phyloP scores from a whole-genome alignment of 2,329 filamentous ascomycete species.

The Biscogniauxia sp. region DNA sequence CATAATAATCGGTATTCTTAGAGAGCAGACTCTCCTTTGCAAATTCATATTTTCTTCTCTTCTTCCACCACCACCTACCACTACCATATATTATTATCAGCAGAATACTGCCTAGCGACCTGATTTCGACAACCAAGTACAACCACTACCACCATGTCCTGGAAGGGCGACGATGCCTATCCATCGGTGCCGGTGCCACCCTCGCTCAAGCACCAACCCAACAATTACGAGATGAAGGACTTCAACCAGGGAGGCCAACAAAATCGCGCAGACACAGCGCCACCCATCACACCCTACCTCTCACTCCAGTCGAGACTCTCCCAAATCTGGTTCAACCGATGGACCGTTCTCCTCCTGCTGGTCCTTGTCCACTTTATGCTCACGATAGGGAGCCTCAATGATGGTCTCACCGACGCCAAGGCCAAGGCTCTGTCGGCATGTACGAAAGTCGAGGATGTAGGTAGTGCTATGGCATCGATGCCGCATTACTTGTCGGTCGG shows the following conservation, averaged over 20 bases:
- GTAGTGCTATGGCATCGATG: conserved; percentile 96
- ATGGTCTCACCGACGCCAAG: conserved; percentile 73
- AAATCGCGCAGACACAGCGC: background rate
- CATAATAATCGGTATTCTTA: background rate
- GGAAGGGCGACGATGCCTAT: conserved; percentile 12
- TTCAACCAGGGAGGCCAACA: conserved; percentile 1
- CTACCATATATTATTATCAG: background rate
- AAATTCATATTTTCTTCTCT: conserved; percentile 5
- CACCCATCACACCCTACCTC: conserved; percentile 76
- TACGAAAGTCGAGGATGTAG: conserved; percentile 86
- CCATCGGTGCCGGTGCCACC: conserved; percentile 30
- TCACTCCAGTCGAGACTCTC: conserved; percentile 86
- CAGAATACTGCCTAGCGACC: conserved; percentile 4
- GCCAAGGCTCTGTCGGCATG: conserved; percentile 83
- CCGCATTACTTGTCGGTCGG: conserved; percentile 89
- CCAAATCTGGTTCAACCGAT: conserved; percentile 96
- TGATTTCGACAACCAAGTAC: conserved; percentile 1
- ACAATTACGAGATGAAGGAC: conserved; percentile 31
- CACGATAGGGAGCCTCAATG: conserved; percentile 68
- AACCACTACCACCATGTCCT: conserved; percentile 24
- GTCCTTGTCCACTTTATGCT: conserved; percentile 80
- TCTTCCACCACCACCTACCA: background rate
- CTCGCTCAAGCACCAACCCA: conserved; percentile 26
- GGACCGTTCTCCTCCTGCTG: conserved; percentile 86
- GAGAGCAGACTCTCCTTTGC: conserved; percentile 3